Percentiles rank a stretch among this genome's conserved stretches.
Conservation (phyloP, 2,329 filamentous ascomycete species). For the Cadophora malorum region DNA sequence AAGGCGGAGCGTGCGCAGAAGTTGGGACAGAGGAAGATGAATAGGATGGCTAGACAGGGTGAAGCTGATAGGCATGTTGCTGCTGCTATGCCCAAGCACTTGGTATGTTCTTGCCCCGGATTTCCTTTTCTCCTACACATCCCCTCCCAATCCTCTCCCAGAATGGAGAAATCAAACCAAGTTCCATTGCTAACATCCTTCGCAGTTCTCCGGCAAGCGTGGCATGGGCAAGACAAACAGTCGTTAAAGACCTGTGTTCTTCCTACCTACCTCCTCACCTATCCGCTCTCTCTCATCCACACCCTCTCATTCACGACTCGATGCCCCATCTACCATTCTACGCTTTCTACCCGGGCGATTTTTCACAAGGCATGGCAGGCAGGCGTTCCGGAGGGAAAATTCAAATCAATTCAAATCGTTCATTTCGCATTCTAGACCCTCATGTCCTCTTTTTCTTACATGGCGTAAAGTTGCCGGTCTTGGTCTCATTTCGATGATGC, state of each 20-base stretch:
- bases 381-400: conserved; percentile 15
- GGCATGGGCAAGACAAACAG: conserved; percentile 87
- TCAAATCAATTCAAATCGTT: background rate
- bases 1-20: conserved; percentile 90
- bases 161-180: background rate
- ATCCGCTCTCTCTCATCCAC: background rate
- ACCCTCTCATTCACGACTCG: background rate
- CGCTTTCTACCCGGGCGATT: background rate
- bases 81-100: conserved; percentile 83
- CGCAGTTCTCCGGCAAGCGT: conserved; percentile 85
- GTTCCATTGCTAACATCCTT: conserved; percentile 44
- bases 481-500: background rate
- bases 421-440: background rate
- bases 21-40: conserved; percentile 97
- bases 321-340: background rate
- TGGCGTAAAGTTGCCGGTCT: background rate
- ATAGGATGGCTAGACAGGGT: conserved; percentile 95
- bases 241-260: conserved; percentile 57
- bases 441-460: background rate
- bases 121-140: background rate
- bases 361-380: background rate
- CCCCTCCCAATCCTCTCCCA: background rate
- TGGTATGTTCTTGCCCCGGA: conserved; percentile 65
- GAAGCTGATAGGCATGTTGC: conserved; percentile 92
- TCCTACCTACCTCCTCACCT: background rate